Evolutionary conservation across 129 eudicot species (phyloP), one percentile per base, ranked within the genome.

Genomic region (Arctium minus): DNA sequence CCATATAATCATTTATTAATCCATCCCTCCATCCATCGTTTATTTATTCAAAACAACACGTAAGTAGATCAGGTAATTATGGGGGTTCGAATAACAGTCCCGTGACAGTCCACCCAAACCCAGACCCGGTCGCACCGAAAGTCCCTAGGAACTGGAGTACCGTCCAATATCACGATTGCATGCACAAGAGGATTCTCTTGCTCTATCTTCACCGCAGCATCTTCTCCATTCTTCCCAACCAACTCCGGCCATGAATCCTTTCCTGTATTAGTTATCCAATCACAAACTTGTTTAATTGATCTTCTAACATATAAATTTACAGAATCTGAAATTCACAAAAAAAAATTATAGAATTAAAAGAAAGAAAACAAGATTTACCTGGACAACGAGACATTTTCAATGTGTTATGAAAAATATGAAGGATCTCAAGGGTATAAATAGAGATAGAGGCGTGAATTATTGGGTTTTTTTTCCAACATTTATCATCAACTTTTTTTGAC

Each of bases 171-270:
- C 64, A 91, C 84, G 6, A 86, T 86, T 2, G 96, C 91, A 4
- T 85, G 10, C n/a, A 89, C 91, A 3, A 0, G 32, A 12, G 78
- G 65, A 71, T 91, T 89, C 84, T 91, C 87, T 70, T 50, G 76
- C 87, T 89, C 92, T n/a, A 89, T 86, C 32, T 32, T 81, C 29
- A 17, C 38, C 3, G 78, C 92, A 0, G 89, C 94, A 0, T 11
- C 83, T n/a, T 73, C 74, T 37, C 94, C 90, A 1, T 53, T 67
- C 29, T 0, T 15, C 8, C 89, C 83, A 13, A 90, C 92, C 62
- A 90, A 42, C 92, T 90, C 90, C 40, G 94, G 89, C 92, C 90
- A 90, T 77, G 78, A 82, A 74, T 64, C 75, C 79, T 90, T 90
- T 22, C 93, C 89, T 82, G 44, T 56, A 56, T 31, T 73, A 78